A percentile compares a stretch with the other conserved stretches of the same genome.
phyloP scores from a whole-genome alignment of 139 green algal species.

The Pedinophyceae sp. region DNA sequence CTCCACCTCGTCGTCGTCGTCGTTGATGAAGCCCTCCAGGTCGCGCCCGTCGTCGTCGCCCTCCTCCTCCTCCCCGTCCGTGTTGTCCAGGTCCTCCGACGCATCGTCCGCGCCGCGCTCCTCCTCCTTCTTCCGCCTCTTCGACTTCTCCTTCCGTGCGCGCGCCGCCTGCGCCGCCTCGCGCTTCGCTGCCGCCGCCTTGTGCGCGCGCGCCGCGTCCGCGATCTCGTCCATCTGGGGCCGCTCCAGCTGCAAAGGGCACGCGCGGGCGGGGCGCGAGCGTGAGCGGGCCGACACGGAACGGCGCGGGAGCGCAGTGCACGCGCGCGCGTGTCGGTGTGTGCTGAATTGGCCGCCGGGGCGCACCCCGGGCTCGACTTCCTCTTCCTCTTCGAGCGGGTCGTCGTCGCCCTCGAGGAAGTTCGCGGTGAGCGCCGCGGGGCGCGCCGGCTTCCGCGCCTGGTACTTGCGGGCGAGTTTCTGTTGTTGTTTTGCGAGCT shows the following conservation, averaged over 20 bases:
- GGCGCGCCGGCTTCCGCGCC: no score
- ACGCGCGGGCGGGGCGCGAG: no score
- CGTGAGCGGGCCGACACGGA: neutral
- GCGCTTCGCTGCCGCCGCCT: neutral
- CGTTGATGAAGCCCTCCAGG: slow-evolving; percentile 2
- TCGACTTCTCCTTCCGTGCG: slow-evolving; percentile 4
- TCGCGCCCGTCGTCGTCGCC: neutral
- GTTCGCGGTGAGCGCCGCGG: no score
- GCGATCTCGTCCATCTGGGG: slow-evolving; percentile 1
- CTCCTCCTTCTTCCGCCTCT: slow-evolving; percentile 2
- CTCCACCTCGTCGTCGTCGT: neutral
- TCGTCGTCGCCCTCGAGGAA: no score
- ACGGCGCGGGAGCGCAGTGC: neutral
- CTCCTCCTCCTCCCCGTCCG: neutral
- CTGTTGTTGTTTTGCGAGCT: no score
- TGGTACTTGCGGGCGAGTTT: no score
- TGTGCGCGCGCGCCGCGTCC: slow-evolving; percentile 4
- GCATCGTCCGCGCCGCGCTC: neutral
- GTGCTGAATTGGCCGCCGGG: no score
- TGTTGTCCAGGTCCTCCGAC: neutral
- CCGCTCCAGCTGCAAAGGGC: no score
- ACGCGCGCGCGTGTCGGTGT: neutral
- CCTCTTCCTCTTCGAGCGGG: no score
- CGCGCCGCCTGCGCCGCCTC: slow-evolving; percentile 5
- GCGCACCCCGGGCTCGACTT: no score